Evolutionary conservation across 2,329 filamentous ascomycete species (phyloP).

Genomic region (Penicillium sp.): DNA sequence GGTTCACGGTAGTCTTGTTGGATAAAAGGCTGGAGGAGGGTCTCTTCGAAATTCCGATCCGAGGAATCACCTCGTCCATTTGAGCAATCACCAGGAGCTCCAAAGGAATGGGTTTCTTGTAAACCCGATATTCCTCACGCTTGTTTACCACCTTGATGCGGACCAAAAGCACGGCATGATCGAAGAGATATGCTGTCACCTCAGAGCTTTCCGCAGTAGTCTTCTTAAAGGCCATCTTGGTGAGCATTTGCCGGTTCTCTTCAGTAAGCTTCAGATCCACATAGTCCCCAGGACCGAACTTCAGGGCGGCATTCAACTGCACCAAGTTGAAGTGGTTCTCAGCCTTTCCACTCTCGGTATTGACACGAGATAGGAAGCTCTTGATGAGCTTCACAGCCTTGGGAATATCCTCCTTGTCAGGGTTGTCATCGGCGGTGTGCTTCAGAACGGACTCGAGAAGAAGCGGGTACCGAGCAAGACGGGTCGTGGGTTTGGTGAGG

Average conservation of each 20-base stretch:
- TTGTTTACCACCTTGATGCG: constrained; percentile 89
- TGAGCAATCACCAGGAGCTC: constrained; percentile 90
- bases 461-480: constrained; percentile 87
- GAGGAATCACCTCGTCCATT: constrained; percentile 93
- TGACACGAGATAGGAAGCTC: constrained; percentile 81
- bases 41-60: constrained; percentile 72
- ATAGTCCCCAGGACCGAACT: constrained; percentile 82
- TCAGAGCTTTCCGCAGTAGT: constrained; percentile 80
- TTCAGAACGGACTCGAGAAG: constrained; percentile 88
- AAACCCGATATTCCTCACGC: constrained; percentile 89
- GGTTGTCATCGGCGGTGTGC: constrained; percentile 80
- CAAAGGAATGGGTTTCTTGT: constrained; percentile 88
- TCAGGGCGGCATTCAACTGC: constrained; percentile 83
- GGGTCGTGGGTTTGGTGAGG: constrained; percentile 92
- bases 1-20: constrained; percentile 50
- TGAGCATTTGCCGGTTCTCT: constrained; percentile 85
- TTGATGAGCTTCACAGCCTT: constrained; percentile 83
- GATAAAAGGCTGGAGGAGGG: constrained; percentile 80
- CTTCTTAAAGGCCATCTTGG: constrained; percentile 93
- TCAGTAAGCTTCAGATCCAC: constrained; percentile 94
- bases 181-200: constrained; percentile 91
- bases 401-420: constrained; percentile 87
- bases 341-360: constrained; percentile 90
- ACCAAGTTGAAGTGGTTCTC: constrained; percentile 97
- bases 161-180: constrained; percentile 89